Percentiles rank a stretch among this genome's conserved stretches.
Evolutionary conservation across 768 basidiomycete species (phyloP).

Genomic region (Lepiota subincarnata): DNA sequence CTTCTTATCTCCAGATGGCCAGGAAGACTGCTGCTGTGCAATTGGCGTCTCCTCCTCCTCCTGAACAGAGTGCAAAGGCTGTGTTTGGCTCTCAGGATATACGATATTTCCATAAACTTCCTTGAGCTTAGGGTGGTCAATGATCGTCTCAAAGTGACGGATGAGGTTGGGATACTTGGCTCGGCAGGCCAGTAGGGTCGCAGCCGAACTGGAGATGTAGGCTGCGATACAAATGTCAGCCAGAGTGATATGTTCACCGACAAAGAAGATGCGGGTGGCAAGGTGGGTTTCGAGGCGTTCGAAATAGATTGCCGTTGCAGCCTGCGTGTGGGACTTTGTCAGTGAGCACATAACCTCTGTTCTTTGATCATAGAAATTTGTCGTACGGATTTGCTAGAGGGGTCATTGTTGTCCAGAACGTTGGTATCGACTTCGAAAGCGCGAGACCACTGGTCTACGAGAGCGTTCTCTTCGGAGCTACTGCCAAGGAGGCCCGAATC

Average conservation of each 20-base stretch:
- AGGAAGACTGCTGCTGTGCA: constrained; percentile 40
- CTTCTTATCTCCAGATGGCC: no score
- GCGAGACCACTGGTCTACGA: constrained; percentile 83
- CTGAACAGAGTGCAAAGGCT: constrained; percentile 73
- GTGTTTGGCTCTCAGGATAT: constrained; percentile 65
- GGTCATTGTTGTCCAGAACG: constrained; percentile 39
- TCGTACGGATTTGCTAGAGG: constrained; percentile 81
- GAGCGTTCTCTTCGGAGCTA: constrained; percentile 59
- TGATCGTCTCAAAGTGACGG: constrained; percentile 83
- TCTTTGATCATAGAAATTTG: constrained; percentile 7
- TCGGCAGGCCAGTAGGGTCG: constrained; percentile 58
- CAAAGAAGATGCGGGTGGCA: constrained; percentile 79
- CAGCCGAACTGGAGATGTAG: constrained; percentile 49
- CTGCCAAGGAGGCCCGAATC: constrained; percentile 76
- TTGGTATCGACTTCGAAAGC: constrained; percentile 58
- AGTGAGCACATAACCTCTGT: not conserved
- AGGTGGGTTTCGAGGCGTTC: constrained; percentile 72
- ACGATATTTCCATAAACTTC: constrained; percentile 55
- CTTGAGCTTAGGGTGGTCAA: constrained; percentile 78
- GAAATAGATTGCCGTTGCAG: constrained; percentile 48
- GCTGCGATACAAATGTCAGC: constrained; percentile 78
- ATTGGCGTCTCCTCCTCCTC: constrained; percentile 61
- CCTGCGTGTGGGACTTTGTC: constrained; percentile 35
- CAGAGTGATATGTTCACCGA: constrained; percentile 89
- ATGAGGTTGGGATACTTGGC: constrained; percentile 69